These are phyloP conservation scores for Pseudocohnilembus persalinus DNA, from an alignment of 169 alveolate genomes.

Conservation along the genomic window DNA sequence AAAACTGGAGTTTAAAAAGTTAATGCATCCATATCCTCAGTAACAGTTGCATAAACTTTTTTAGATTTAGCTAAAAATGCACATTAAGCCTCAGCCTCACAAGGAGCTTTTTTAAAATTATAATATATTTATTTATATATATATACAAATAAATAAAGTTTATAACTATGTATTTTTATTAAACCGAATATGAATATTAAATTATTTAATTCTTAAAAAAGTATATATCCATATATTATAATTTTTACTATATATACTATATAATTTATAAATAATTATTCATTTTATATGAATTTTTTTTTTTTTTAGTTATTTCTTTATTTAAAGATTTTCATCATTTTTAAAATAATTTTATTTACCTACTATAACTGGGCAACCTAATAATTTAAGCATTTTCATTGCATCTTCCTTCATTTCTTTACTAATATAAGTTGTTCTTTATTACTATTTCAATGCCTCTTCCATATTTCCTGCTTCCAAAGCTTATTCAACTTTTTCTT, in stretches of 20 bases:
- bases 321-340: too few species aligned
- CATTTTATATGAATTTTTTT: too few species aligned
- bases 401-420: conserved; percentile 93
- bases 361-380: conserved; percentile 95
- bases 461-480: conserved; percentile 92
- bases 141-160: too few species aligned
- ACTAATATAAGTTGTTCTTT: conserved; percentile 93
- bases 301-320: too few species aligned
- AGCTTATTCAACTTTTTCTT: conserved; percentile 28
- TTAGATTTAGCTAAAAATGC: conserved; percentile 92
- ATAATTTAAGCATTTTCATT: conserved; percentile 83
- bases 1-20: conserved; percentile 92
- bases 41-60: conserved; percentile 93
- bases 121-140: too few species aligned
- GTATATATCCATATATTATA: too few species aligned
- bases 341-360: too few species aligned
- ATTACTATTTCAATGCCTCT: conserved; percentile 89
- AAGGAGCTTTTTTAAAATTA: conserved; percentile 87
- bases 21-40: conserved; percentile 98
- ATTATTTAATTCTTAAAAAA: too few species aligned
- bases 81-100: conserved; percentile 98
- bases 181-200: too few species aligned
- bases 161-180: too few species aligned
- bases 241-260: too few species aligned
- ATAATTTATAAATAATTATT: too few species aligned